These are phyloP conservation scores for Pythium vanterpoolii DNA, from an alignment of 352 stramenopile genomes.

Conservation along the genomic window DNA sequence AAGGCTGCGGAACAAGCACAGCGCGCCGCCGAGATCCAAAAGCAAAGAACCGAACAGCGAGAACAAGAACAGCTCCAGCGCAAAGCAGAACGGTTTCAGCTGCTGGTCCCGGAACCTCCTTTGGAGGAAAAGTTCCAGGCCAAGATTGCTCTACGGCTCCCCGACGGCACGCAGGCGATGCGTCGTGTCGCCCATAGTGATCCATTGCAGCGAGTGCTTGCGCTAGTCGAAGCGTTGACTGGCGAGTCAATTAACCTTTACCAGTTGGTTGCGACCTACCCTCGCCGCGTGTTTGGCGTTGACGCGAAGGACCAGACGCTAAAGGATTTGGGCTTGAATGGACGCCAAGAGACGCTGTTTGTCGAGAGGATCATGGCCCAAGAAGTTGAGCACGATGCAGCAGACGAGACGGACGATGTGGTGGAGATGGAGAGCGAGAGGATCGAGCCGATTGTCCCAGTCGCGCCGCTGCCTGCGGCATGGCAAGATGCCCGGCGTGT, in stretches of 20 bases:
- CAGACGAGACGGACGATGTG: not conserved
- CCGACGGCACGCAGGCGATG: constrained; percentile 40
- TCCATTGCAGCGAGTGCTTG: constrained; percentile 40
- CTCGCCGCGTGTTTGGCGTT: constrained; percentile 51
- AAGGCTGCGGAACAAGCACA: constrained; percentile 23
- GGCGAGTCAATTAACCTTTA: constrained; percentile 39
- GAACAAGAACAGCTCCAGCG: constrained; percentile 18
- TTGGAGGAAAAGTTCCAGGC: constrained; percentile 37
- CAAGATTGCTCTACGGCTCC: constrained; percentile 48
- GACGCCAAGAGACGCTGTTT: constrained; percentile 67
- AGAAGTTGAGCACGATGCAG: not conserved
- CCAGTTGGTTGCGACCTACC: constrained; percentile 57
- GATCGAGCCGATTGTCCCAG: not conserved
- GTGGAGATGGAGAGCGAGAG: constrained; percentile 23
- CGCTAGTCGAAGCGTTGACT: constrained; percentile 48
- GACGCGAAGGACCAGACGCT: constrained; percentile 38
- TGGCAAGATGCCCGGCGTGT: constrained; percentile 46
- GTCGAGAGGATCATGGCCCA: constrained; percentile 30
- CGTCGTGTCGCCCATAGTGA: constrained; percentile 41
- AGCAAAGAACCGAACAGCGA: constrained; percentile 34
- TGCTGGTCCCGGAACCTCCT: constrained; percentile 33
- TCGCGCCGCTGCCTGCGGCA: constrained; percentile 21
- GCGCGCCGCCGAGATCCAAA: not conserved
- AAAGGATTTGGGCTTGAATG: constrained; percentile 47
- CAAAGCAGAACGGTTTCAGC: not conserved